Percentiles rank a stretch among this genome's conserved stretches.
These are phyloP conservation scores for Fusarium hostae DNA, from an alignment of 2,329 filamentous ascomycete genomes.

Conservation along the genomic window DNA sequence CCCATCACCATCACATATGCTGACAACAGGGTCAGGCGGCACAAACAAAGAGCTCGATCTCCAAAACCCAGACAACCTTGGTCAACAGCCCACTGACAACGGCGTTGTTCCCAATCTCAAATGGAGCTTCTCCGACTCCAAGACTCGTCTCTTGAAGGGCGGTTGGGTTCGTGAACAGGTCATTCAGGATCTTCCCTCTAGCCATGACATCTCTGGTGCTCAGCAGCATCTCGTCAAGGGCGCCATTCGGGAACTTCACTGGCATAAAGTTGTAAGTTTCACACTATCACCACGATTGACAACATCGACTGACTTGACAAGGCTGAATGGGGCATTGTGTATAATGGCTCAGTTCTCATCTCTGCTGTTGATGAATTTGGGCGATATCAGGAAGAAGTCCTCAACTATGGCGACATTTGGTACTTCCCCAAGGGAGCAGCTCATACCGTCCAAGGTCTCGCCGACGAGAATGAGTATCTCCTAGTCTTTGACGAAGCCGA, in stretches of 20 bases:
- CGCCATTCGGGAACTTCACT: conserved; percentile 73
- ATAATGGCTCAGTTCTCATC: conserved; percentile 65
- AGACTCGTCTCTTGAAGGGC: conserved; percentile 69
- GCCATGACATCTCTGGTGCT: conserved; percentile 73
- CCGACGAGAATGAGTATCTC: conserved; percentile 74
- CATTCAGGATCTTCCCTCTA: conserved; percentile 72
- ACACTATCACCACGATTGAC: too few relatives aligned
- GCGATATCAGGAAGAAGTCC: conserved; percentile 62
- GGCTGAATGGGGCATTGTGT: conserved; percentile 76
- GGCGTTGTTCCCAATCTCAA: conserved; percentile 75
- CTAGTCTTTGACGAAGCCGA: conserved; percentile 74
- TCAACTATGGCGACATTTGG: conserved; percentile 73
- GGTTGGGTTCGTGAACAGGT: conserved; percentile 76
- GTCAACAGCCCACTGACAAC: conserved; percentile 69
- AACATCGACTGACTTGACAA: conserved; percentile 41
- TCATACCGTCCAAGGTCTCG: conserved; percentile 72
- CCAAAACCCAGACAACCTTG: conserved; percentile 72
- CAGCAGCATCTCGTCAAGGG: conserved; percentile 76
- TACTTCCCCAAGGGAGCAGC: conserved; percentile 75
- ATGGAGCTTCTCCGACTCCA: conserved; percentile 76
- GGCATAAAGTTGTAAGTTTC: conserved; percentile 70
- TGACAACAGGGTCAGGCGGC: conserved; percentile 59
- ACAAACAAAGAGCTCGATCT: conserved; percentile 71
- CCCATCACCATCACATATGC: not conserved
- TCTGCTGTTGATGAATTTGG: conserved; percentile 73